Conservation (phyloP, 495 filamentous ascomycete species). For the Mycothermus thermophilus region DNA sequence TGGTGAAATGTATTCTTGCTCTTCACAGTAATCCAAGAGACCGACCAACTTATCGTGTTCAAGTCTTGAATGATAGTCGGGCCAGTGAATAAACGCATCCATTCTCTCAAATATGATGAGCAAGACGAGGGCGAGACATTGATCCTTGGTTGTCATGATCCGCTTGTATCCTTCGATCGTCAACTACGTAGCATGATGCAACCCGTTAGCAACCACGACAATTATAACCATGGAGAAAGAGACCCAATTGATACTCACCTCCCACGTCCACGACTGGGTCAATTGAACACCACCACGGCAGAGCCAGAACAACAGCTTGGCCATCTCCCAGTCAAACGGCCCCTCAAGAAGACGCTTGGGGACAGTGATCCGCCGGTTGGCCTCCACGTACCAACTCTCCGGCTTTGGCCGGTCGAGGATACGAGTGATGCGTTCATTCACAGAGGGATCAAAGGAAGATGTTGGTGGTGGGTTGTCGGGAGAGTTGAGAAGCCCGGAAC, state of each 20-base stretch:
- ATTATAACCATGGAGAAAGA: neutral
- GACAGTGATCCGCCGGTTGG: conserved; percentile 19
- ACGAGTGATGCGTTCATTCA: neutral
- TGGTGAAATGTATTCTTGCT: too few relatives aligned
- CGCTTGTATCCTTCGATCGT: conserved; percentile 9
- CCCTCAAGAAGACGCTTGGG: conserved; percentile 20
- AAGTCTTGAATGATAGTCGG: too few relatives aligned
- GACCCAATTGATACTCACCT: conserved; percentile 10
- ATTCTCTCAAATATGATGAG: conserved; percentile 3
- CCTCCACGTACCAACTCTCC: conserved; percentile 8
- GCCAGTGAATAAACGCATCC: conserved; percentile 10
- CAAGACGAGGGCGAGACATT: conserved; percentile 1
- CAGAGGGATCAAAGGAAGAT: neutral
- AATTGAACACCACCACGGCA: conserved; percentile 18
- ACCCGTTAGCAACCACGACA: neutral
- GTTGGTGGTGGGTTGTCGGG: neutral
- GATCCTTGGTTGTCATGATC: conserved; percentile 2
- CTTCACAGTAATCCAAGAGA: neutral
- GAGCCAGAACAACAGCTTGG: conserved; percentile 27
- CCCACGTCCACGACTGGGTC: conserved; percentile 19
- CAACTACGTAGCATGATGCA: conserved; percentile 2
- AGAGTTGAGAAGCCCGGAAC: neutral
- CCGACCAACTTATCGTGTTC: too few relatives aligned
- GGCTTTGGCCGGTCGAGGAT: too few relatives aligned
- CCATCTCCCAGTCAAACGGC: conserved; percentile 13